Evolutionary conservation across 2,329 filamentous ascomycete species (phyloP).

Genomic region (Cytospora schulzeri): DNA sequence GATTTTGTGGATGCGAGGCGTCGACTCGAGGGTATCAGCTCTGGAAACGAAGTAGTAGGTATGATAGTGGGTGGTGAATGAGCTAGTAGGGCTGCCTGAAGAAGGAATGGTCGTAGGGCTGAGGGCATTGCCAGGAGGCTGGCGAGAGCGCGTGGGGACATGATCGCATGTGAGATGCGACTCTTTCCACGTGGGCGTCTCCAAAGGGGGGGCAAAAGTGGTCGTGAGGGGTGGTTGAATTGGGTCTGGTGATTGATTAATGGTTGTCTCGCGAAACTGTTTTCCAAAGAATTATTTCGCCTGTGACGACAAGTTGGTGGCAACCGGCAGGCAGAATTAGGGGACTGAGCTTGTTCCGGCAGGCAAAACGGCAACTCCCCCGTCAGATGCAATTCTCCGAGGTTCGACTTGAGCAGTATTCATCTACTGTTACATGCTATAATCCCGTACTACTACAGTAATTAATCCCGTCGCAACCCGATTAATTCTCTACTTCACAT

Average conservation of each 20-base stretch:
- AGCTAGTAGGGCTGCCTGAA: constrained; percentile 27
- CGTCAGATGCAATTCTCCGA: constrained; percentile 6
- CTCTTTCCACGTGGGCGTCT: constrained; percentile 18
- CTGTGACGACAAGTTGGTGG: constrained; percentile 18
- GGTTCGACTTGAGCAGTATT: not conserved
- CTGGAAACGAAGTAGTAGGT: not conserved
- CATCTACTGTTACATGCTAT: not conserved
- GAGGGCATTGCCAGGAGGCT: constrained; percentile 32
- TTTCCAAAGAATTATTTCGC: constrained; percentile 22
- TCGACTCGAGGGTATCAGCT: constrained; percentile 11
- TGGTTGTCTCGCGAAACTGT: constrained; percentile 4
- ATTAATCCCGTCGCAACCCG: not conserved
- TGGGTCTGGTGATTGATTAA: constrained; percentile 13
- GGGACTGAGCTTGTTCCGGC: not conserved
- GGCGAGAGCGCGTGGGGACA: constrained; percentile 26
- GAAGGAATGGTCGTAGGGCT: constrained; percentile 30
- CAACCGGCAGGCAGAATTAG: not conserved
- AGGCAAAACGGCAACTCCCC: constrained; percentile 7
- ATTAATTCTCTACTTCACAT: not conserved
- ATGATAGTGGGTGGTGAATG: constrained; percentile 3
- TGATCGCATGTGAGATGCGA: constrained; percentile 25
- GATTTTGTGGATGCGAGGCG: not conserved
- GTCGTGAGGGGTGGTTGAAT: not conserved
- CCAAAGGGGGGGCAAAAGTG: not conserved
- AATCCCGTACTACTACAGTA: not conserved